Evolutionary conservation across 495 filamentous ascomycete species (phyloP).

Genomic region (Penicillium goetzii): DNA sequence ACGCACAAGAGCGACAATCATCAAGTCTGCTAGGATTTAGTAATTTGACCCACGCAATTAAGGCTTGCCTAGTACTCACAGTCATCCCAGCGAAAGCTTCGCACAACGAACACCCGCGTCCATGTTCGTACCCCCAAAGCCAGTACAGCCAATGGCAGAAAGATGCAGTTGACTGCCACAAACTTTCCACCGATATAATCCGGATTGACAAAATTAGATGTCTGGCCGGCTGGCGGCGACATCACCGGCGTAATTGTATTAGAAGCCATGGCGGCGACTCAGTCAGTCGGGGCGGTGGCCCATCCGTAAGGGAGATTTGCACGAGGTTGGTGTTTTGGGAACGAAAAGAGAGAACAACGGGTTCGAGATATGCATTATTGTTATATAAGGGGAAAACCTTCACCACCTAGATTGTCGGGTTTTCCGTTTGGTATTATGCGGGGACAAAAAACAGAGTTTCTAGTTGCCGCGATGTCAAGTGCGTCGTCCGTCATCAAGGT

Average conservation of each 20-base stretch:
- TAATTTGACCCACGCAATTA: background rate
- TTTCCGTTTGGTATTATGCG: background rate
- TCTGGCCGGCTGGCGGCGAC: constrained; percentile 37
- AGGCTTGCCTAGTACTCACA: constrained; percentile 29
- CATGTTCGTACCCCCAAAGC: constrained; percentile 40
- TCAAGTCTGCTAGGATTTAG: constrained; percentile 29
- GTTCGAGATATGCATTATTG: background rate
- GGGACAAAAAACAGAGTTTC: background rate
- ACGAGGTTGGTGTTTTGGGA: background rate
- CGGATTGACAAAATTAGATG: constrained; percentile 42
- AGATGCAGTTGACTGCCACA: constrained; percentile 34
- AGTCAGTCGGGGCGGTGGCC: constrained; percentile 1
- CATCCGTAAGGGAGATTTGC: background rate
- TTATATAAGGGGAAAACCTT: background rate
- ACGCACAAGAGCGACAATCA: constrained; percentile 38
- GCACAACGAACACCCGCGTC: constrained; percentile 41
- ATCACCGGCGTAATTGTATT: constrained; percentile 32
- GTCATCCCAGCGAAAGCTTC: constrained; percentile 44
- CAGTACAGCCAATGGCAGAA: constrained; percentile 35
- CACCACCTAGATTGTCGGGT: background rate
- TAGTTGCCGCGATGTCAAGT: background rate
- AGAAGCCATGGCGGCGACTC: constrained; percentile 27
- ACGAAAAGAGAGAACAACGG: background rate
- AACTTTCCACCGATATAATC: constrained; percentile 26
- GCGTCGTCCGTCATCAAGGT: background rate